A percentile compares a stretch with the other conserved stretches of the same genome.
Conservation (phyloP, 805 yeast species). For the Candida hispaniensis region DNA sequence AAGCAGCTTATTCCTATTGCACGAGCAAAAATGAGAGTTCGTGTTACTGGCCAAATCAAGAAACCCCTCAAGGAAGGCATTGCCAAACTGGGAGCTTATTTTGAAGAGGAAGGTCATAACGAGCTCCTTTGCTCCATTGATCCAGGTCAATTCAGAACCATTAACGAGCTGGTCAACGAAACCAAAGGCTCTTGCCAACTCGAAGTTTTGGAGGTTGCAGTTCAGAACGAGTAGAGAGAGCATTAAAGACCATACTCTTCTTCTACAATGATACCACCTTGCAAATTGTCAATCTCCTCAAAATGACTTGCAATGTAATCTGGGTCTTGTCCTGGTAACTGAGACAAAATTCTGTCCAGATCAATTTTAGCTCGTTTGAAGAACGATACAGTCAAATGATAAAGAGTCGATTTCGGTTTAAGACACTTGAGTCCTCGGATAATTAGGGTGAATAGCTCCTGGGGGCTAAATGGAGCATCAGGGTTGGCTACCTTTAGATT, state of each 20-base stretch:
- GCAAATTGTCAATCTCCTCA: conserved; percentile 5
- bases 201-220: conserved; percentile 85
- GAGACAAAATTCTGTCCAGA: conserved; percentile 1
- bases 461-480: conserved; percentile 7
- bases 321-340: conserved; percentile 5
- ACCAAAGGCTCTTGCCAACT: conserved; percentile 51
- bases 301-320: conserved; percentile 3
- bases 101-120: conserved; percentile 32
- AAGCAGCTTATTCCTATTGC: conserved; percentile 86
- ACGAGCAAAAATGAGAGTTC: conserved; percentile 85
- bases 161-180: conserved; percentile 50
- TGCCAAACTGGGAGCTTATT: conserved; percentile 34
- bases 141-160: conserved; percentile 67
- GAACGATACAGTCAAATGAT: conserved; percentile 7
- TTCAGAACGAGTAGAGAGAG: conserved; percentile 28
- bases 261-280: neutral
- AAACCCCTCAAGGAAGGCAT: conserved; percentile 37
- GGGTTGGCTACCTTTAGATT: conserved; percentile 5
- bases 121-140: conserved; percentile 63
- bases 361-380: conserved; percentile 5
- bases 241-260: too few species aligned
- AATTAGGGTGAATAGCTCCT: conserved; percentile 11
- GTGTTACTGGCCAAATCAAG: conserved; percentile 44
- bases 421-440: conserved; percentile 9
- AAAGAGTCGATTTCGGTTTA: conserved; percentile 6